Evolutionary conservation across 176 grass and related monocot species (phyloP).

Genomic region (Triticum monococcum): DNA sequence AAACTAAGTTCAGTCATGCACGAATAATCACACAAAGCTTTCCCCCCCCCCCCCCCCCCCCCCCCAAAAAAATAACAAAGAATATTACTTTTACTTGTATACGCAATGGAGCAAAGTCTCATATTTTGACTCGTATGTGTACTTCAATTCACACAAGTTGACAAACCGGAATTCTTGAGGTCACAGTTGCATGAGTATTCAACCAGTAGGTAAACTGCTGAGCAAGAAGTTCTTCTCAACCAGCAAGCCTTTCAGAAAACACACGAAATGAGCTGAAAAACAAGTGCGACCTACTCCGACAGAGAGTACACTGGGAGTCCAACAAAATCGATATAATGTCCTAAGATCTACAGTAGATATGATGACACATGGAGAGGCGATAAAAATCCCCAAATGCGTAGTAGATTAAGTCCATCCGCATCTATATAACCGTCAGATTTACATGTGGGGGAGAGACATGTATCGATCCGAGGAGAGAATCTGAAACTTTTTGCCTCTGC

Average conservation of each 20-base stretch:
- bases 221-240: background rate
- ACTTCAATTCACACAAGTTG: background rate
- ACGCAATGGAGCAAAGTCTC: background rate
- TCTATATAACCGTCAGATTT: background rate
- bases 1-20: background rate
- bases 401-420: background rate
- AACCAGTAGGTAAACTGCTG: background rate
- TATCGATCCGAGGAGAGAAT: background rate
- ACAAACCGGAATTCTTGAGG: background rate
- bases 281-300: slow-evolving; percentile 31
- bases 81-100: background rate
- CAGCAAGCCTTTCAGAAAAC: background rate
- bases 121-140: background rate
- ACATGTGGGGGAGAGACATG: background rate
- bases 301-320: slow-evolving; percentile 9
- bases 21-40: background rate
- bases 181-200: background rate
- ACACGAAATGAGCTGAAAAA: slow-evolving; percentile 8
- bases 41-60: too few species aligned
- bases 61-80: too few species aligned
- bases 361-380: background rate
- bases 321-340: background rate
- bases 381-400: background rate
- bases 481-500: background rate
- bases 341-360: background rate